Evolutionary conservation across 2,329 filamentous ascomycete species (phyloP).

Genomic region (Beauveria bassiana): DNA sequence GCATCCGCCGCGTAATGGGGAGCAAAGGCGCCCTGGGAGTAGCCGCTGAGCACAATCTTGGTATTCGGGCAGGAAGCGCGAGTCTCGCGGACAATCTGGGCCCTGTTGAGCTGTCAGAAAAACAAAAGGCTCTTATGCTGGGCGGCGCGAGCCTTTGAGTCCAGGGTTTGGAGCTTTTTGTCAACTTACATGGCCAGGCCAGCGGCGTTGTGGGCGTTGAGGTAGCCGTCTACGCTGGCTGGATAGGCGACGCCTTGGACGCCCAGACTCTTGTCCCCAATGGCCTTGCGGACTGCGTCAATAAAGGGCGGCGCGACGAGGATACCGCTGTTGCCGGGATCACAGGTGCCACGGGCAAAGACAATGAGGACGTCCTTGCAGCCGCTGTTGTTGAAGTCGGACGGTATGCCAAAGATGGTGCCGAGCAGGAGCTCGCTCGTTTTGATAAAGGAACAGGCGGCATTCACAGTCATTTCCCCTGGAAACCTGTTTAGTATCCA

Average conservation of each 20-base stretch:
- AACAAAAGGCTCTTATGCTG: neutral
- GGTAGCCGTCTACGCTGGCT: constrained; percentile 21
- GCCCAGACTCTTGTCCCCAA: constrained; percentile 15
- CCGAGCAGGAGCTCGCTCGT: constrained; percentile 13
- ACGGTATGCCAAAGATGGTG: constrained; percentile 13
- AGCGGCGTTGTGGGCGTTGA: constrained; percentile 15
- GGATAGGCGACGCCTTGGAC: constrained; percentile 22
- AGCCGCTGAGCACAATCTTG: constrained; percentile 19
- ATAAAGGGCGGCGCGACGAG: constrained; percentile 22
- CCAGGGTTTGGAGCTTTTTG: too few relatives aligned
- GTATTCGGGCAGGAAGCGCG: constrained; percentile 14
- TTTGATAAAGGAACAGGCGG: constrained; percentile 13
- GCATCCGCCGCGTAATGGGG: constrained; percentile 20
- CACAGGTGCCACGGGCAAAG: constrained; percentile 24
- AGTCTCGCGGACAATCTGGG: constrained; percentile 23
- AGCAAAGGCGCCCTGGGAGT: constrained; percentile 22
- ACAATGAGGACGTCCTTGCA: constrained; percentile 22
- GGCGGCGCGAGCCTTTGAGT: neutral
- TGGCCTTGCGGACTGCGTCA: constrained; percentile 14
- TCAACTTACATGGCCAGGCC: constrained; percentile 18
- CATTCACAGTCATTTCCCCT: constrained; percentile 10
- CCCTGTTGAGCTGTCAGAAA: constrained; percentile 20
- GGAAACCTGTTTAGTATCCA: constrained; percentile 13
- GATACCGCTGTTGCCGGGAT: constrained; percentile 23
- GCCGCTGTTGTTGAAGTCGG: constrained; percentile 12